Percentiles rank a stretch among this genome's conserved stretches.
Evolutionary conservation across 2,329 filamentous ascomycete species (phyloP).

Genomic region (Eutypella sp.): DNA sequence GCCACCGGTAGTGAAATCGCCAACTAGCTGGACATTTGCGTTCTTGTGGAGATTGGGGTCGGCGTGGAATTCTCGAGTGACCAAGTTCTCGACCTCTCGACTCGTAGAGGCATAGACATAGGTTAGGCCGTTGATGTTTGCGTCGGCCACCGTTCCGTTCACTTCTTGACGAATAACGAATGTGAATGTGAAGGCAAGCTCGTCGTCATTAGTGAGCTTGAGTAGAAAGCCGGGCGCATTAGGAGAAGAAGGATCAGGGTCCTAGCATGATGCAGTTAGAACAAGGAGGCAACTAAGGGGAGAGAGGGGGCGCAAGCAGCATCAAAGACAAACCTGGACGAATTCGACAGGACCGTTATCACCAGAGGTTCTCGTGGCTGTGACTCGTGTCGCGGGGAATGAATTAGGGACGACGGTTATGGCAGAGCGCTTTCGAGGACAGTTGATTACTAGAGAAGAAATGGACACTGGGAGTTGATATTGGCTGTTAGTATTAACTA

Average conservation of each 20-base stretch:
- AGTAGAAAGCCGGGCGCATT: slow-evolving; percentile 69
- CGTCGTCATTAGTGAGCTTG: slow-evolving; percentile 84
- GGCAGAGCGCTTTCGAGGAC: slow-evolving; percentile 70
- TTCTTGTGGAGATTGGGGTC: slow-evolving; percentile 98
- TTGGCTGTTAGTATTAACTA: too few species aligned
- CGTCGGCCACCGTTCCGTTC: slow-evolving; percentile 56
- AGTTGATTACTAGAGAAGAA: slow-evolving; percentile 76
- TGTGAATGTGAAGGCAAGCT: slow-evolving; percentile 87
- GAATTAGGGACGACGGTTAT: slow-evolving; percentile 78
- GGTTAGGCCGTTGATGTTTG: slow-evolving; percentile 80
- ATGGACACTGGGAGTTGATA: slow-evolving; percentile 65
- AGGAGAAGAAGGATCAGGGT: slow-evolving; percentile 60
- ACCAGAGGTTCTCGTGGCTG: slow-evolving; percentile 63
- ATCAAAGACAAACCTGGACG: slow-evolving; percentile 65
- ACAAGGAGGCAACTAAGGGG: slow-evolving; percentile 7
- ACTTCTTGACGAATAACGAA: slow-evolving; percentile 68
- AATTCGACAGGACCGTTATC: slow-evolving; percentile 81
- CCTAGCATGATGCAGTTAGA: slow-evolving; percentile 46
- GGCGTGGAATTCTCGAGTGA: slow-evolving; percentile 93
- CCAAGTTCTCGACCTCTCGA: slow-evolving; percentile 85
- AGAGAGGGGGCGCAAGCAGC: slow-evolving; percentile 7
- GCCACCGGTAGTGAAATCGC: slow-evolving; percentile 83
- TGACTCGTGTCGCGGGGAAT: slow-evolving; percentile 77
- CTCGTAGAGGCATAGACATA: slow-evolving; percentile 84
- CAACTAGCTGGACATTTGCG: slow-evolving; percentile 90